Evolutionary conservation across 306 rosid species (phyloP).

Genomic region (Coriaria nepalensis): DNA sequence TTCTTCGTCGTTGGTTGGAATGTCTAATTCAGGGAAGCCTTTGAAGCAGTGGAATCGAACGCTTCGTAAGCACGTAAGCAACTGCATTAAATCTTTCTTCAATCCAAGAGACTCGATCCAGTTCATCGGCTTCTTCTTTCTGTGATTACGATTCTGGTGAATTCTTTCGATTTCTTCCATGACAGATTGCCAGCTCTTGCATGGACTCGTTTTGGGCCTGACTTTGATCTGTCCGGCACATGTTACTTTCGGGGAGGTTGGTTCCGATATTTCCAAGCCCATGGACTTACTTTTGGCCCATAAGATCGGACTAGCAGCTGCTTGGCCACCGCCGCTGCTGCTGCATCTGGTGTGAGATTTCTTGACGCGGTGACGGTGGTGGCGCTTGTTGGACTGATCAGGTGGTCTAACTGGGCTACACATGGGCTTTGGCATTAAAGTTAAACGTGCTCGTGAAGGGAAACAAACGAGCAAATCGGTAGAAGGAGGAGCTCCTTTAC

Average conservation of each 20-base stretch:
- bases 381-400: conserved; percentile 35
- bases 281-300: conserved; percentile 61
- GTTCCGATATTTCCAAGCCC: conserved; percentile 53
- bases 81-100: conserved; percentile 84
- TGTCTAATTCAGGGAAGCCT: conserved; percentile 39
- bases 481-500: conserved; percentile 37
- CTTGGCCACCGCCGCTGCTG: conserved; percentile 4
- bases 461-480: conserved; percentile 81
- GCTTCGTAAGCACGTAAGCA: conserved; percentile 51
- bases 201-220: conserved; percentile 36
- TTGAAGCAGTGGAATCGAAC: conserved; percentile 59
- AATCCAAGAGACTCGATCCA: conserved; percentile 63
- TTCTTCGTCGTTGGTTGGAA: conserved; percentile 40
- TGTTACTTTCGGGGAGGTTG: conserved; percentile 88
- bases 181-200: conserved; percentile 80
- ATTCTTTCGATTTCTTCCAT: conserved; percentile 92
- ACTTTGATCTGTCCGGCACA: conserved; percentile 96
- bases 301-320: conserved; percentile 48
- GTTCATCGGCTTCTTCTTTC: conserved; percentile 25
- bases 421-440: conserved; percentile 67
- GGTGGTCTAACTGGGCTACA: conserved; percentile 71
- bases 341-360: conserved; percentile 27
- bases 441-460: conserved; percentile 60
- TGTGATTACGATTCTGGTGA: conserved; percentile 32
- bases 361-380: conserved; percentile 18